Percentiles rank a stretch among this genome's conserved stretches.
Conservation (phyloP, 495 filamentous ascomycete species). For the Sabuloglossum arenarium region DNA sequence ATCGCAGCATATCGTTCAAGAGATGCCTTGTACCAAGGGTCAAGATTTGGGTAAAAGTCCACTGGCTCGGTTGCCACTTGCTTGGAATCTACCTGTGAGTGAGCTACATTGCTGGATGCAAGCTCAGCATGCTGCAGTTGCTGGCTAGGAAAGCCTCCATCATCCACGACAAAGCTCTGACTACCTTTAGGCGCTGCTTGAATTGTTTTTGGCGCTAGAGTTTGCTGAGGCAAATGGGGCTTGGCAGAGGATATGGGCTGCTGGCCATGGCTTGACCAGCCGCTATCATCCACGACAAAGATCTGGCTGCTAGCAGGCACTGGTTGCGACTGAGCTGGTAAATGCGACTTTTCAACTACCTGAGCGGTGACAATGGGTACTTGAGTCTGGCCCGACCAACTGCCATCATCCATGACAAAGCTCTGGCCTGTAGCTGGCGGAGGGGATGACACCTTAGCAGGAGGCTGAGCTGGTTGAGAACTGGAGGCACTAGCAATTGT, state of each 20-base stretch:
- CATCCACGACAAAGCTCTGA: slow-evolving; percentile 3
- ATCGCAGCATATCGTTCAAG: slow-evolving; percentile 14
- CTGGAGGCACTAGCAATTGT: not conserved
- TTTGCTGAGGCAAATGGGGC: too few relatives aligned
- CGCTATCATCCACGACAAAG: slow-evolving; percentile 3
- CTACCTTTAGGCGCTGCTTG: not conserved
- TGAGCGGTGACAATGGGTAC: slow-evolving; percentile 1
- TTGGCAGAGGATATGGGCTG: too few relatives aligned
- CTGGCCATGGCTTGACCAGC: not conserved
- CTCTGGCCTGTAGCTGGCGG: not conserved
- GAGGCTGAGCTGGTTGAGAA: not conserved
- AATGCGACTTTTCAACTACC: not conserved
- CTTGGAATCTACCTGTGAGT: not conserved
- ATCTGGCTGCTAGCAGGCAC: not conserved
- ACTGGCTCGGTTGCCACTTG: not conserved
- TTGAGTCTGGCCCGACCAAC: slow-evolving; percentile 5
- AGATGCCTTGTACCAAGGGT: slow-evolving; percentile 14
- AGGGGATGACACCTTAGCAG: not conserved
- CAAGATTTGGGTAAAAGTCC: slow-evolving; percentile 10
- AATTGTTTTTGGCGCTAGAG: too few relatives aligned
- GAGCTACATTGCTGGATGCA: not conserved
- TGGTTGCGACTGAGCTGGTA: not conserved
- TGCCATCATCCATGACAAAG: slow-evolving; percentile 8
- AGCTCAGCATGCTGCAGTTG: not conserved
- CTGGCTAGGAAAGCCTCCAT: slow-evolving; percentile 6